Evolutionary conservation across 176 grass and related monocot species (phyloP).

Genomic region (Dactylis glomerata): DNA sequence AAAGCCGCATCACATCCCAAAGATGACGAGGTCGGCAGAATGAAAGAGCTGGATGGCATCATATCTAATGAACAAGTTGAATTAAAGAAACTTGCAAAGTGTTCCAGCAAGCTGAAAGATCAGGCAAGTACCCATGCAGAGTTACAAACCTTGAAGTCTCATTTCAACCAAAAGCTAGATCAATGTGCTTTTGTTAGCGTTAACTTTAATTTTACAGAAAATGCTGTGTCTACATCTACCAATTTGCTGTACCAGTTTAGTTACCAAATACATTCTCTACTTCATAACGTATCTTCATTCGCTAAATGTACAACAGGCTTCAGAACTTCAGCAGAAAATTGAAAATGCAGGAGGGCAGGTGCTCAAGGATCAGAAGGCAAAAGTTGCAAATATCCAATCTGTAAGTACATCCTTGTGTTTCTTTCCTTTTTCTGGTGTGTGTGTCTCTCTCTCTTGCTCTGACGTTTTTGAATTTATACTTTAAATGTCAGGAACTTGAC

Average conservation of each 20-base stretch:
- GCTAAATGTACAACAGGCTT: conserved; percentile 50
- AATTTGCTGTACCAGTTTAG: neutral
- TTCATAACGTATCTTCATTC: neutral
- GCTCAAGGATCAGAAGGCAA: conserved; percentile 89
- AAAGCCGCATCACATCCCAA: conserved; percentile 74
- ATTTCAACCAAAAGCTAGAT: neutral
- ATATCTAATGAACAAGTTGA: conserved; percentile 63
- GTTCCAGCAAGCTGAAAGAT: conserved; percentile 88
- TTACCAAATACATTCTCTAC: neutral
- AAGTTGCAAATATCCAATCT: conserved; percentile 79
- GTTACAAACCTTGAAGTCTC: neutral
- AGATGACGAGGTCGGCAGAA: conserved; percentile 56
- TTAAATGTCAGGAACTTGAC: conserved; percentile 74
- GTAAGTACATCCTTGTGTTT: conserved; percentile 43
- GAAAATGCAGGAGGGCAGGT: conserved; percentile 84
- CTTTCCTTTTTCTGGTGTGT: neutral
- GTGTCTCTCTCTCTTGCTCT: neutral
- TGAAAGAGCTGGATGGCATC: conserved; percentile 64
- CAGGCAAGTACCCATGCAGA: conserved; percentile 45
- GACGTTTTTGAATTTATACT: neutral
- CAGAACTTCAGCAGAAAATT: conserved; percentile 92
- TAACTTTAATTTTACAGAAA: neutral
- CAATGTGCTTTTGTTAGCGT: conserved; percentile 1
- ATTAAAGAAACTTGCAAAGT: conserved; percentile 64
- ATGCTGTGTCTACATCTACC: conserved; percentile 1